Conservation (phyloP, 2,329 filamentous ascomycete species). For the Stemphylium lycopersici region DNA sequence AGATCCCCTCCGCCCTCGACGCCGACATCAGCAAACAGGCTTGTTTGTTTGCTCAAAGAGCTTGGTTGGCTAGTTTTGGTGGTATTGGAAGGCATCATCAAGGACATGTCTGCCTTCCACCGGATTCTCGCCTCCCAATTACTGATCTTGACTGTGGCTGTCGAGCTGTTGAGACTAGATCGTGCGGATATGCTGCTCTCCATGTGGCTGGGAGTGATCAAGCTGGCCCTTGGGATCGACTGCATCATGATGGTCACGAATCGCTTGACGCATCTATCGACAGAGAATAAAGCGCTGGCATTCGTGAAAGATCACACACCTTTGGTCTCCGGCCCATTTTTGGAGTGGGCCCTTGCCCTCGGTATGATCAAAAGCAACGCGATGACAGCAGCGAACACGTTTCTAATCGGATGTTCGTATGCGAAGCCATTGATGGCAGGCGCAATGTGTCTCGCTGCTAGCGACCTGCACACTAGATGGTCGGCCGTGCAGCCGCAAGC, state of each 20-base stretch:
- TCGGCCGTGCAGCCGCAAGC: not conserved
- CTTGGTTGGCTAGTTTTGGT: not conserved
- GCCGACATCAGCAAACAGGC: not conserved
- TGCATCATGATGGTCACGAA: conserved; percentile 2
- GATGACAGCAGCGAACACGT: not conserved
- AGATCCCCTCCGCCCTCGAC: not conserved
- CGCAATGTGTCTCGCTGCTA: not conserved
- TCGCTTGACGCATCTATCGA: not conserved
- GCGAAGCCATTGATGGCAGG: not conserved
- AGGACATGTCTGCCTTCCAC: not conserved
- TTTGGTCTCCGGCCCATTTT: not conserved
- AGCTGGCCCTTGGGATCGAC: not conserved
- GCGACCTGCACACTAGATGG: not conserved
- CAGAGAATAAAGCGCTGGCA: not conserved
- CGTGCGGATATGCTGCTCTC: not conserved
- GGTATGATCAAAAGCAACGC: not conserved
- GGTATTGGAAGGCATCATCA: not conserved
- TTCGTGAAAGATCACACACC: not conserved
- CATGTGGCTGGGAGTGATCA: not conserved
- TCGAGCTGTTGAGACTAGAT: not conserved
- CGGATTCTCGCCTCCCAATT: not conserved
- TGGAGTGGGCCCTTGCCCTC: not conserved
- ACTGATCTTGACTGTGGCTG: not conserved
- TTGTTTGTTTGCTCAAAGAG: not conserved
- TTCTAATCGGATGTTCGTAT: not conserved